phyloP scores from a whole-genome alignment of 768 basidiomycete species.

The Panus rudis region DNA sequence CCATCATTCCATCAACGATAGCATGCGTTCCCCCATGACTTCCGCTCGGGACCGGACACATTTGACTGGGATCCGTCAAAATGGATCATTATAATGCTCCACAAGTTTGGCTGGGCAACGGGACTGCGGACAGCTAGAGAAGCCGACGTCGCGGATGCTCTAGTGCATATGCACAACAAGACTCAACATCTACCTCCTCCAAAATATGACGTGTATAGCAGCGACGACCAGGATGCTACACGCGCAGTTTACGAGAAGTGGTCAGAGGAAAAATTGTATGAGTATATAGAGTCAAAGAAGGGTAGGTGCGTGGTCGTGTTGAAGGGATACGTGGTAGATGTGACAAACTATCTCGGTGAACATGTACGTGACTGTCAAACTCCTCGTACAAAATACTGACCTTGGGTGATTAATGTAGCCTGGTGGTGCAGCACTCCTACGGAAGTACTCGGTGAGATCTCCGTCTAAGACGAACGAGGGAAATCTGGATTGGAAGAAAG shows the following conservation, averaged over 20 bases:
- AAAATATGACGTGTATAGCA: conserved; percentile 10
- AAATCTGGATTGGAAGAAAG: conserved; percentile 31
- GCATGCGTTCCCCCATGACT: conserved; percentile 78
- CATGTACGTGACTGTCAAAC: conserved; percentile 45
- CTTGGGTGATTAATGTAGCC: conserved; percentile 35
- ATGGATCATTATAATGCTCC: conserved; percentile 59
- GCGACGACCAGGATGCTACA: conserved; percentile 10
- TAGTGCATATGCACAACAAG: conserved; percentile 42
- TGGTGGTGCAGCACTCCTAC: conserved; percentile 50
- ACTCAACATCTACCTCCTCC: conserved; percentile 3
- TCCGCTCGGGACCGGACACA: conserved; percentile 54
- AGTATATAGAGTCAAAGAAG: conserved; percentile 29
- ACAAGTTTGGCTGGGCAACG: conserved; percentile 39
- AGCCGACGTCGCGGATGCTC: conserved; percentile 43
- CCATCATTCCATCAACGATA: conserved; percentile 18
- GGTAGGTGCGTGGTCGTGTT: conserved; percentile 47
- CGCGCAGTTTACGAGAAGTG: conserved; percentile 29
- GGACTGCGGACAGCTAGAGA: conserved; percentile 43
- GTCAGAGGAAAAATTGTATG: conserved; percentile 30
- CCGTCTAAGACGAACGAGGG: neutral
- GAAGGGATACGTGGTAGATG: conserved; percentile 57
- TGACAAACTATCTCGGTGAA: conserved; percentile 50
- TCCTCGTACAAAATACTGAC: neutral
- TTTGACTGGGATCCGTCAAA: conserved; percentile 78
- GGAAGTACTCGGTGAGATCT: conserved; percentile 37